A percentile compares a stretch with the other conserved stretches of the same genome.
Conservation (phyloP, 352 stramenopile species). For the Saprolegnia diclina region DNA sequence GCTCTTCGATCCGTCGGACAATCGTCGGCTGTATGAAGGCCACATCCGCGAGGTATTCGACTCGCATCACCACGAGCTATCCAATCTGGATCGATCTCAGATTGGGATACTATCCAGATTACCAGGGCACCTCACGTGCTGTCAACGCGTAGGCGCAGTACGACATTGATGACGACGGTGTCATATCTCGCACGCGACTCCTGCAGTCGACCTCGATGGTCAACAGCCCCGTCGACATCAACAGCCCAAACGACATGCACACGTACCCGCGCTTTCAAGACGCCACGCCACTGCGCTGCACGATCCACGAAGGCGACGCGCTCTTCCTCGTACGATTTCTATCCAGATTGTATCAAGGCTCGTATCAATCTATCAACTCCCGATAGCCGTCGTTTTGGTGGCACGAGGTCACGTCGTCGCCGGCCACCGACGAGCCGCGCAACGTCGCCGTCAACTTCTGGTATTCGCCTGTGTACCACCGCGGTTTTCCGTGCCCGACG, state of each 20-base stretch:
- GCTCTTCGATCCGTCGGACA: constrained; percentile 28
- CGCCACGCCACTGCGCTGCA: not conserved
- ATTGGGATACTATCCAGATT: no score
- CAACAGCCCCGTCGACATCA: constrained; percentile 29
- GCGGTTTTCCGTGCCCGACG: constrained; percentile 25
- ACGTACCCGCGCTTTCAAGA: constrained; percentile 9
- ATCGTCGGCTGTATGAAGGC: constrained; percentile 28
- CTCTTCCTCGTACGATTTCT: not conserved
- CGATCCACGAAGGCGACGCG: constrained; percentile 12
- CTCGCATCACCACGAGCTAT: not conserved
- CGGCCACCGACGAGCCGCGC: not conserved
- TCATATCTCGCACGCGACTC: not conserved
- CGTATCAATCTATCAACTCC: no score
- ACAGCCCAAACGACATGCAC: not conserved
- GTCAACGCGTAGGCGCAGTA: constrained; percentile 28
- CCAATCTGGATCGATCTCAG: not conserved
- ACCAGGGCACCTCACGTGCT: no score
- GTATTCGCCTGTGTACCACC: constrained; percentile 27
- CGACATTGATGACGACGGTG: not conserved
- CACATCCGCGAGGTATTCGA: constrained; percentile 29
- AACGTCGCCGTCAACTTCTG: constrained; percentile 33
- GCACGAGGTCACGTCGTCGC: constrained; percentile 28
- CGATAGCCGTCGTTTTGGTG: constrained; percentile 31
- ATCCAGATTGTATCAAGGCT: not conserved
- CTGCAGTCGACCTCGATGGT: constrained; percentile 31